Conservation (phyloP, 306 rosid genomes). For the Purshia tridentata region DNA sequence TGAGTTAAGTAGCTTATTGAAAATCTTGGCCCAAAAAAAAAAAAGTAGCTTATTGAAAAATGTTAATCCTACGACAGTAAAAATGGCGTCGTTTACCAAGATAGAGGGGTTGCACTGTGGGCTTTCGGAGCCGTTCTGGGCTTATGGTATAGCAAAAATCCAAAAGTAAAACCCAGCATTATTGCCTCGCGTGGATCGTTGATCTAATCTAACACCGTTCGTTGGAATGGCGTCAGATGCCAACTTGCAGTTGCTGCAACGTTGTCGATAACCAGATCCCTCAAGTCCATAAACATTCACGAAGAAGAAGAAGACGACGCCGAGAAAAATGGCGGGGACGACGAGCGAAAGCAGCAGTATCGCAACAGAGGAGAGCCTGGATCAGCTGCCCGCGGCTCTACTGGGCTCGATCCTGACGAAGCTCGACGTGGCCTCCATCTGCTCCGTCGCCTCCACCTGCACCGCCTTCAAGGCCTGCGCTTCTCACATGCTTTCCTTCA, state of each 20-base stretch:
- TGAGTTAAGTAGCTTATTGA: no score
- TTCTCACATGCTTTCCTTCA: conserved; percentile 61
- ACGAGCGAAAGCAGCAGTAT: conserved; percentile 6
- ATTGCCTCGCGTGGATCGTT: no score
- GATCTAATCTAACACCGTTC: no score
- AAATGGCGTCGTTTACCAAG: no score
- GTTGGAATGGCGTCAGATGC: not conserved
- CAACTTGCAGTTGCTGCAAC: not conserved
- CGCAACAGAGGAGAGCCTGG: conserved; percentile 39
- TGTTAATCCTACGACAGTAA: no score
- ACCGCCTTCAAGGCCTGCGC: conserved; percentile 56
- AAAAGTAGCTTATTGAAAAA: no score
- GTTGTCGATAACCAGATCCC: not conserved
- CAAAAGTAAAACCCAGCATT: no score
- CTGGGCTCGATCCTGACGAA: conserved; percentile 66
- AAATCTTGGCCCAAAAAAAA: no score
- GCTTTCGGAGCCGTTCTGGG: no score
- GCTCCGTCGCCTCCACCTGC: conserved; percentile 74
- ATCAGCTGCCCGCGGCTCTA: conserved; percentile 58
- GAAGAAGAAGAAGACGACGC: not conserved
- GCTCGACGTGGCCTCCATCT: conserved; percentile 78
- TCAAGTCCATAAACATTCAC: not conserved
- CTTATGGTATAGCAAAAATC: no score
- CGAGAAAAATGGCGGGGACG: conserved; percentile 17
- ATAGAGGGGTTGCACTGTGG: no score